These are phyloP conservation scores for Globisporangium parvum DNA, from an alignment of 352 stramenopile genomes.

Conservation along the genomic window DNA sequence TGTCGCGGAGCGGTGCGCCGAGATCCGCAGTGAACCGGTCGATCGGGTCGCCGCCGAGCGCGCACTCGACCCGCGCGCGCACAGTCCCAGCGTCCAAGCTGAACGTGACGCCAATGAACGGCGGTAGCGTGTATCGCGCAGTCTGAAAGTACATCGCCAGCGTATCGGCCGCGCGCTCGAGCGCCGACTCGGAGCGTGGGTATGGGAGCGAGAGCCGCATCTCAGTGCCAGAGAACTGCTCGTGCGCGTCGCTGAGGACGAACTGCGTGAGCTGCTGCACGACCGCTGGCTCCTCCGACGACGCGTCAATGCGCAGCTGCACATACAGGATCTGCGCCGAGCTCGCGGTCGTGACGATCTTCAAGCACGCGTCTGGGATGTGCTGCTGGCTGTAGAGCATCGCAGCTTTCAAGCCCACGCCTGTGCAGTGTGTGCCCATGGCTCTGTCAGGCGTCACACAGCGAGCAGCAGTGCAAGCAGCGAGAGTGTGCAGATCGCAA, in stretches of 20 bases:
- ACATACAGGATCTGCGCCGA: conserved; percentile 62
- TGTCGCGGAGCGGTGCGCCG: conserved; percentile 21
- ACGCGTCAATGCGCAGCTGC: conserved; percentile 58
- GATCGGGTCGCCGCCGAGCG: conserved; percentile 35
- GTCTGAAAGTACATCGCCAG: conserved; percentile 68
- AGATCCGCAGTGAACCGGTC: conserved; percentile 58
- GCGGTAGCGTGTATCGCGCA: conserved; percentile 48
- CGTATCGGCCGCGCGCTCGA: conserved; percentile 40
- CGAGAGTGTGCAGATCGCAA: neutral
- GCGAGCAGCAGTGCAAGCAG: neutral
- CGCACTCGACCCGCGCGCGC: conserved; percentile 29
- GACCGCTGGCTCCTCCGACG: conserved; percentile 50
- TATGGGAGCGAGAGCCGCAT: conserved; percentile 60
- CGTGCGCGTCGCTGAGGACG: conserved; percentile 46
- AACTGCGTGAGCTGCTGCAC: conserved; percentile 60
- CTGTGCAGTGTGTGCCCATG: conserved; percentile 15
- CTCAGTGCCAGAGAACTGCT: conserved; percentile 73
- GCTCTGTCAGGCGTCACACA: too few species aligned
- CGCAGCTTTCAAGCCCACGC: conserved; percentile 70
- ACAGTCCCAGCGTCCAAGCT: conserved; percentile 38
- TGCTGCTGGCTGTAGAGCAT: conserved; percentile 69
- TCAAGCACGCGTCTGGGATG: conserved; percentile 29
- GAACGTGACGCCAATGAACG: conserved; percentile 54
- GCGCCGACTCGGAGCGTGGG: conserved; percentile 20
- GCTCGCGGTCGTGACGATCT: conserved; percentile 54